These are phyloP conservation scores for Dryas alaskensis DNA, from an alignment of 306 rosid species.

Conservation along the genomic window DNA sequence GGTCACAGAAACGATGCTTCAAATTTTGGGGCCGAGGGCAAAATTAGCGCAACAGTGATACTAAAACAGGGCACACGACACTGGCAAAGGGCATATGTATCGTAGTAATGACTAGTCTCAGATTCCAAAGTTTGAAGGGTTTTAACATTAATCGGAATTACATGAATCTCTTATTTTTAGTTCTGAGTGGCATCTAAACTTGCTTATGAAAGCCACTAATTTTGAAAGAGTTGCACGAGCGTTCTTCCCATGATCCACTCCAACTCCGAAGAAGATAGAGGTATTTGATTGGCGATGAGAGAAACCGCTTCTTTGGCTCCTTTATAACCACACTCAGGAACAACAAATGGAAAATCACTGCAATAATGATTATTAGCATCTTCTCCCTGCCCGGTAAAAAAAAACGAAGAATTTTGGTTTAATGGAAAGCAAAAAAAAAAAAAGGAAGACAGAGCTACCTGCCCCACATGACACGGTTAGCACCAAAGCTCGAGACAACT, in stretches of 20 bases:
- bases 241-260: constrained; percentile 84
- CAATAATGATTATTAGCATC: constrained; percentile 16
- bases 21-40: no score
- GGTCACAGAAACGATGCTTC: no score
- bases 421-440: background rate
- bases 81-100: no score
- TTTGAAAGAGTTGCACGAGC: constrained; percentile 48
- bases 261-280: constrained; percentile 55
- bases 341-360: constrained; percentile 88
- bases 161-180: no score
- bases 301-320: constrained; percentile 67
- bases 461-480: constrained; percentile 86
- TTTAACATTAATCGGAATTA: background rate
- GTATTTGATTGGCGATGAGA: constrained; percentile 39
- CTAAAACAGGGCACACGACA: no score
- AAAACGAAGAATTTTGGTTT: background rate
- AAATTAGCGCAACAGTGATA: no score
- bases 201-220: constrained; percentile 28
- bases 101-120: no score
- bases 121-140: no score
- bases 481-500: constrained; percentile 67
- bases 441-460: constrained; percentile 38
- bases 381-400: background rate
- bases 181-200: no score
- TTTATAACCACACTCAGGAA: constrained; percentile 74